These are phyloP conservation scores for Phaeoacremonium minimum DNA, from an alignment of 2,329 filamentous ascomycete species.

Conservation along the genomic window DNA sequence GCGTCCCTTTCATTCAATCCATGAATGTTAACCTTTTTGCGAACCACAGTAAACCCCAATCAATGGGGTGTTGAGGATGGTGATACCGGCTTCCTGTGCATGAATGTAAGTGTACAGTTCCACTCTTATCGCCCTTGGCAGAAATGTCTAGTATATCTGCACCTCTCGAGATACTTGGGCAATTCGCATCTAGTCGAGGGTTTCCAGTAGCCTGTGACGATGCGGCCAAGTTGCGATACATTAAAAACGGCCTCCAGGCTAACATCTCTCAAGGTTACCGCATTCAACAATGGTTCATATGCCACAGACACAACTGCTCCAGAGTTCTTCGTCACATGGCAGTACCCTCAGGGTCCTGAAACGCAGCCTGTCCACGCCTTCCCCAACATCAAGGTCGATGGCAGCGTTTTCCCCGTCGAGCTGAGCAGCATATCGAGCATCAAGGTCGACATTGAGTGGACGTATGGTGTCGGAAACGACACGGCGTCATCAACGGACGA, in stretches of 20 bases:
- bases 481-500: conserved; percentile 27
- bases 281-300: conserved; percentile 46
- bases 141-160: no score
- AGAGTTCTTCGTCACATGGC: conserved; percentile 48
- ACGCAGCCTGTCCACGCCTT: conserved; percentile 48
- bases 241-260: no score
- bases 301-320: conserved; percentile 39
- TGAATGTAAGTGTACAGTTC: conserved; percentile 41
- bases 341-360: conserved; percentile 35
- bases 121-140: not conserved
- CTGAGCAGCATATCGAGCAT: conserved; percentile 33
- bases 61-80: conserved; percentile 44
- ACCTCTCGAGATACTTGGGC: no score
- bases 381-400: conserved; percentile 46
- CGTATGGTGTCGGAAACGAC: conserved; percentile 39
- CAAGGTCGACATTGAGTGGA: conserved; percentile 42
- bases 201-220: no score
- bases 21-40: no score
- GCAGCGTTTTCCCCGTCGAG: conserved; percentile 34
- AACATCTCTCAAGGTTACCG: no score
- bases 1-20: no score
- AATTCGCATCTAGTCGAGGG: no score
- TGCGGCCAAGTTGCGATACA: no score
- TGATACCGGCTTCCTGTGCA: conserved; percentile 36
- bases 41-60: conserved; percentile 48